Evolutionary conservation across 2,329 filamentous ascomycete species (phyloP), one percentile per base, ranked within the genome.

Genomic region (Arthroderma sp.): DNA sequence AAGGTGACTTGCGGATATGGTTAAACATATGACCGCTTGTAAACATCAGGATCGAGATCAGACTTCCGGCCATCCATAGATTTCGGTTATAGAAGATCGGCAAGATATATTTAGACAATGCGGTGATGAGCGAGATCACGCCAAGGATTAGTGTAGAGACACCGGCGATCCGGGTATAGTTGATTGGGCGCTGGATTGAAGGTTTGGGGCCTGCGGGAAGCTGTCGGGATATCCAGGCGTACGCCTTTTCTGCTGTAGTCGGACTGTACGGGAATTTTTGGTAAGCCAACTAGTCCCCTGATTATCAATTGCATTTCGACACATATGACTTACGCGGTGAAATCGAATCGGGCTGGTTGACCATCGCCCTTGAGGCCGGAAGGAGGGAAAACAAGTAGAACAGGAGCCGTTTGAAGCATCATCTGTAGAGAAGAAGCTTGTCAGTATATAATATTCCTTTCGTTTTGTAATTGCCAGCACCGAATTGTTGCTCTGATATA

Each of bases 11-110:
- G 55, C 93, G 79, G 59, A 98, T 98, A 60, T 95, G 88, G 66
- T 96, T 98, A 75, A 93, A 98, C 93, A 98, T 98, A 67, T 96
- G 88, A 34, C 91, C 93, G 56, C 84, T 91, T 39, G 83, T 95
- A 68, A 96, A 98, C 47, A 95, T 72, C 36, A 98, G 75, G 51
- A 98, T 88, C 9, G 80, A 73, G 57, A 96, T 87, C 54, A 98
- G 70, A 64, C 84, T 94, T 57, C 93, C 66, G 22, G 84, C 86
- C 27, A 89, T 88, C 91, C 91, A 98, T 11, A 96, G 68, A 58
- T 94, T 96, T 54, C 89, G 83, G 70, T 83, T 95, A 64, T 87
- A 85, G 32, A 95, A 63, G 48, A 95, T 58, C 3, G 89, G 89
- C 7, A 89, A 60, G 8, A 95, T 58, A 56, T 88, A 93, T 4